Evolutionary conservation across 805 yeast genomes (phyloP).

Genomic region (Candida quercuum): DNA sequence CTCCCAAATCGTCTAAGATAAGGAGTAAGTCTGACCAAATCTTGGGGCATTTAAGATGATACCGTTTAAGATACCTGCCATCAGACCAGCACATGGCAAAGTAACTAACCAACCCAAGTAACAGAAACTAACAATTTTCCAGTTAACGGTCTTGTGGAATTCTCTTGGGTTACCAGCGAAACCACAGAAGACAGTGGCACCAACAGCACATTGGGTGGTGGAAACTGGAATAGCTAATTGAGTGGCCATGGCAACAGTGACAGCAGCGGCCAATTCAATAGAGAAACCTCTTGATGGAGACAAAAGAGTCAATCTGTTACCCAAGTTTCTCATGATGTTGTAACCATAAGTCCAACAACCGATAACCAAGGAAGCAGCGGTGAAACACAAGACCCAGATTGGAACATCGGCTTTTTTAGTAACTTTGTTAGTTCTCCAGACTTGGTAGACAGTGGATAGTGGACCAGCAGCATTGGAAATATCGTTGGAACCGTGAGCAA

Average conservation of each 20-base stretch:
- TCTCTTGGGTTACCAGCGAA: conserved; percentile 21
- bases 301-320: conserved; percentile 69
- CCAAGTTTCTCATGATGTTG: conserved; percentile 62
- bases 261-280: conserved; percentile 73
- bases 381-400: conserved; percentile 62
- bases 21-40: conserved; percentile 29
- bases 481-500: conserved; percentile 81
- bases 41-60: conserved; percentile 62
- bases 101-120: conserved; percentile 71
- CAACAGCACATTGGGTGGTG: conserved; percentile 75
- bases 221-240: conserved; percentile 68
- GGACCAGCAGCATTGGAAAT: conserved; percentile 79
- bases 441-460: conserved; percentile 54
- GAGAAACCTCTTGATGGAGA: conserved; percentile 77
- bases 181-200: conserved; percentile 74
- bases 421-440: conserved; percentile 50
- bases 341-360: conserved; percentile 74
- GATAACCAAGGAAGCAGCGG: conserved; percentile 60
- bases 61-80: conserved; percentile 62
- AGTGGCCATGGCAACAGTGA: conserved; percentile 71
- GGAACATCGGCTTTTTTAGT: conserved; percentile 52
- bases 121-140: conserved; percentile 73
- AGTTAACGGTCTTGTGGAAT: conserved; percentile 49
- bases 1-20: conserved; percentile 5
- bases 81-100: conserved; percentile 66